Evolutionary conservation across 2,329 filamentous ascomycete species (phyloP).

Genomic region (Aspergillus caelatus): DNA sequence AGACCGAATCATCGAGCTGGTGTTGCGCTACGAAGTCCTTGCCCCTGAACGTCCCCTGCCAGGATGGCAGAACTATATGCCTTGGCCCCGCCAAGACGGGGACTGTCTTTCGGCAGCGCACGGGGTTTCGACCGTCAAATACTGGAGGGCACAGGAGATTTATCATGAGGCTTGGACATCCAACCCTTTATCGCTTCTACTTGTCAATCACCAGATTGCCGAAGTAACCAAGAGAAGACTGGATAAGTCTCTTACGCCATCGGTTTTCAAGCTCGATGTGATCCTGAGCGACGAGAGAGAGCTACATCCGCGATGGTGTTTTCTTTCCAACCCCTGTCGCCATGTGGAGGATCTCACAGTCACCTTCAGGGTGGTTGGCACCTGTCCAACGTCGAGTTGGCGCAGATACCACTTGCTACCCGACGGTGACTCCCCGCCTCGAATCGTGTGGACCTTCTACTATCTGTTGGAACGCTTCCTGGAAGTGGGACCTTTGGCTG

Average conservation of each 20-base stretch:
- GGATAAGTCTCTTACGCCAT: not conserved
- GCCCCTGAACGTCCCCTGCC: not conserved
- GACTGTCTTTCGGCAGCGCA: not conserved
- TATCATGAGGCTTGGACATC: constrained; percentile 1
- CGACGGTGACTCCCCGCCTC: not conserved
- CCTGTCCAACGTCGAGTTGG: not conserved
- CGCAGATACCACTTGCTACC: not conserved
- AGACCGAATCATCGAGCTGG: constrained; percentile 7
- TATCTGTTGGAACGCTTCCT: constrained; percentile 5
- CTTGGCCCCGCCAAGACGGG: not conserved
- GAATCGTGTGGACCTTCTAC: constrained; percentile 2
- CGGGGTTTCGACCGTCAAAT: not conserved
- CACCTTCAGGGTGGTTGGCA: not conserved
- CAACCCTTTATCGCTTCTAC: not conserved
- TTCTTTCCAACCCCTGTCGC: not conserved
- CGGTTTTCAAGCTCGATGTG: not conserved
- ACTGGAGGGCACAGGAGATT: not conserved
- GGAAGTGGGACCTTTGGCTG: constrained; percentile 2
- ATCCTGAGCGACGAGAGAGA: constrained; percentile 3
- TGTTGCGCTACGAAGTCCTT: not conserved
- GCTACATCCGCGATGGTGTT: constrained; percentile 1
- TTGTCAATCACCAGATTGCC: constrained; percentile 1
- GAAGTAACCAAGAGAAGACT: not conserved
- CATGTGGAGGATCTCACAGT: not conserved
- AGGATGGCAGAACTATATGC: not conserved